phyloP scores from a whole-genome alignment of 805 yeast species.

The Wickerhamiella musiphila region DNA sequence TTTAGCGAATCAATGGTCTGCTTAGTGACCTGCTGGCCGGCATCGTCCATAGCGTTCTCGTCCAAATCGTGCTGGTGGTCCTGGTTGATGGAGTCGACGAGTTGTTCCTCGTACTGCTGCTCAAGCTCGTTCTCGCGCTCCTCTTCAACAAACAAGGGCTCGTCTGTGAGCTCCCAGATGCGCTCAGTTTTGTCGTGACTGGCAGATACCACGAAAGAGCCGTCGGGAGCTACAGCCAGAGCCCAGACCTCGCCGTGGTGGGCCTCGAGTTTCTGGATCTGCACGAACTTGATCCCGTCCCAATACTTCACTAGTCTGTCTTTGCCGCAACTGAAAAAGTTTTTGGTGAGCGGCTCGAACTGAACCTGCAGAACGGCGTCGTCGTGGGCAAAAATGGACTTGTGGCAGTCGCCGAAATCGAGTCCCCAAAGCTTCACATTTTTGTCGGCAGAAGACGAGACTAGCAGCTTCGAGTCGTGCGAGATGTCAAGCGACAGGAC shows the following conservation, averaged over 20 bases:
- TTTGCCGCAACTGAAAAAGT: slow-evolving; percentile 78
- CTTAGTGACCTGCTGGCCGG: slow-evolving; percentile 42
- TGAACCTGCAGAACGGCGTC: slow-evolving; percentile 83
- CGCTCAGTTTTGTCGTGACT: slow-evolving; percentile 90
- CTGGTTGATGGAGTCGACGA: slow-evolving; percentile 50
- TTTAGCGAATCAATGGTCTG: slow-evolving; percentile 84
- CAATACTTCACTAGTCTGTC: slow-evolving; percentile 85
- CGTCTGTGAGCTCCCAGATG: slow-evolving; percentile 86
- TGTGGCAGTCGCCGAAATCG: slow-evolving; percentile 97
- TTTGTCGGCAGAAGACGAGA: slow-evolving; percentile 93
- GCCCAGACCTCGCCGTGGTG: slow-evolving; percentile 95
- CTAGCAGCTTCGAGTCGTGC: slow-evolving; percentile 65
- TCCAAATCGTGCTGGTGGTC: slow-evolving; percentile 24
- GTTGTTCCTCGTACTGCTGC: slow-evolving; percentile 69
- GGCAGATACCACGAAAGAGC: slow-evolving; percentile 56
- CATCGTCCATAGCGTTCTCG: slow-evolving; percentile 31
- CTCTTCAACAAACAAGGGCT: slow-evolving; percentile 91
- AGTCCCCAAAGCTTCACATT: slow-evolving; percentile 97
- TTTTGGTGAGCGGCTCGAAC: slow-evolving; percentile 71
- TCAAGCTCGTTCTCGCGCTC: slow-evolving; percentile 93
- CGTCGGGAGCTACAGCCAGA: slow-evolving; percentile 51
- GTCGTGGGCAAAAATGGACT: slow-evolving; percentile 90
- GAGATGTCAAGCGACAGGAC: slow-evolving; percentile 87
- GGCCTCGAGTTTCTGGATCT: slow-evolving; percentile 69
- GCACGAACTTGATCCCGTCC: slow-evolving; percentile 97